These are phyloP conservation scores for Pleodorina starrii DNA, from an alignment of 139 green algal species.

Conservation along the genomic window DNA sequence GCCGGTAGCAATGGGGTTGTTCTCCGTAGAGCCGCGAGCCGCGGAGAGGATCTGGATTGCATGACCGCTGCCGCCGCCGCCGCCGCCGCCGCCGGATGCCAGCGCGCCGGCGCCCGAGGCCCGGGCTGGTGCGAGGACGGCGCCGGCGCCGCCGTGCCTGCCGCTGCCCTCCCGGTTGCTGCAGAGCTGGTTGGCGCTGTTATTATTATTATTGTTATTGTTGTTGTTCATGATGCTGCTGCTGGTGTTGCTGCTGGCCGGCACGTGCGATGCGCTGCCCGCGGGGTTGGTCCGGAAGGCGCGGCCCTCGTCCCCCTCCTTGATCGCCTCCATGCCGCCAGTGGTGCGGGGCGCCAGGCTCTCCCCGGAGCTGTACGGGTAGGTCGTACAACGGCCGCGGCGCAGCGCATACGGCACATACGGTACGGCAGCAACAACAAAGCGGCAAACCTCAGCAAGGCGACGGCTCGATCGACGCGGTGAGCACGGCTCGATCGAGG, in stretches of 20 bases:
- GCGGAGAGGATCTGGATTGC: background rate
- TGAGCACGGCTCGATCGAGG: background rate
- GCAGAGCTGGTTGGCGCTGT: too few relatives aligned
- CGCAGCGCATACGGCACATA: too few relatives aligned
- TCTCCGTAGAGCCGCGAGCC: background rate
- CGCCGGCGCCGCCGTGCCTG: background rate
- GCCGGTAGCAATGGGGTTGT: background rate
- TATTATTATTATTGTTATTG: too few relatives aligned
- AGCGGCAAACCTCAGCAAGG: too few relatives aligned
- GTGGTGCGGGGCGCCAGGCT: background rate
- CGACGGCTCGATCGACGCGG: too few relatives aligned
- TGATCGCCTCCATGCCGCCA: constrained; percentile 32
- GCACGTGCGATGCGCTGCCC: background rate
- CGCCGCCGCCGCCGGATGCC: too few relatives aligned
- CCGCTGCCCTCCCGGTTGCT: background rate
- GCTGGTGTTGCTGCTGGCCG: background rate
- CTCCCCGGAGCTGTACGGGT: background rate
- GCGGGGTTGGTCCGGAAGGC: background rate
- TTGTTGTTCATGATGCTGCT: background rate
- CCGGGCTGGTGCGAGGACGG: background rate
- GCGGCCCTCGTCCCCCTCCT: constrained; percentile 34
- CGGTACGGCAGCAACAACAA: too few relatives aligned
- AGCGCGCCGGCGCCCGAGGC: background rate
- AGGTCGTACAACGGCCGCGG: background rate
- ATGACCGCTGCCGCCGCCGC: background rate